Conservation (phyloP, 2,329 filamentous ascomycete species). For the Diaporthe capsici region DNA sequence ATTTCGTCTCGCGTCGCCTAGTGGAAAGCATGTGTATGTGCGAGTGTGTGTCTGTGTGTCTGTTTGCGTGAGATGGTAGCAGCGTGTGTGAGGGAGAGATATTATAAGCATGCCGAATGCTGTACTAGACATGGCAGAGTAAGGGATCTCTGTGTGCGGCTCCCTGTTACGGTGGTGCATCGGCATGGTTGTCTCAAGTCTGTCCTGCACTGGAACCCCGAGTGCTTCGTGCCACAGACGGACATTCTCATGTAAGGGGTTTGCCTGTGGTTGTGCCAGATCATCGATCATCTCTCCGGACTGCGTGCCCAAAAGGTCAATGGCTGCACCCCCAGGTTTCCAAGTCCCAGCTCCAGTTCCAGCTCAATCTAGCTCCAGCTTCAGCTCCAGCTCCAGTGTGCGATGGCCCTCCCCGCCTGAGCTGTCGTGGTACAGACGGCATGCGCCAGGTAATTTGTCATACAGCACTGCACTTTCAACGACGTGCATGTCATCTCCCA, state of each 20-base stretch:
- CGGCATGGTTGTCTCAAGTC: conserved; percentile 33
- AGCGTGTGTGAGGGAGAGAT: conserved; percentile 4
- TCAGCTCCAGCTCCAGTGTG: not conserved
- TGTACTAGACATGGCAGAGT: not conserved
- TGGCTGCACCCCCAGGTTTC: conserved; percentile 12
- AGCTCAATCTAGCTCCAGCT: conserved; percentile 20
- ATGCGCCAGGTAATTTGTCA: conserved; percentile 29
- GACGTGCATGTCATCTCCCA: conserved; percentile 18
- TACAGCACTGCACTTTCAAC: conserved; percentile 16
- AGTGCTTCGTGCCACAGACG: conserved; percentile 22
- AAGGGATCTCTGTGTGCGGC: conserved; percentile 8
- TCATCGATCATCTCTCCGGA: conserved; percentile 14
- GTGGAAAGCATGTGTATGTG: not conserved
- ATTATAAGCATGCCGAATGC: not conserved
- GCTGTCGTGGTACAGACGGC: conserved; percentile 15
- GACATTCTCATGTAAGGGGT: conserved; percentile 27
- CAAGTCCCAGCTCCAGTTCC: conserved; percentile 12
- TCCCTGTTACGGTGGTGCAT: conserved; percentile 28
- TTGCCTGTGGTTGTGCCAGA: conserved; percentile 11
- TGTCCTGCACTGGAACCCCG: conserved; percentile 33
- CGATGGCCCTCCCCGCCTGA: not conserved
- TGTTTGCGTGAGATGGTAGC: conserved; percentile 23
- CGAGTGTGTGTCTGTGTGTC: conserved; percentile 8
- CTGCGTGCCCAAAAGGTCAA: not conserved
- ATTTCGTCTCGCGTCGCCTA: conserved; percentile 17